These are phyloP conservation scores for Podosphaera xanthii DNA, from an alignment of 2,329 filamentous ascomycete species.

Conservation along the genomic window DNA sequence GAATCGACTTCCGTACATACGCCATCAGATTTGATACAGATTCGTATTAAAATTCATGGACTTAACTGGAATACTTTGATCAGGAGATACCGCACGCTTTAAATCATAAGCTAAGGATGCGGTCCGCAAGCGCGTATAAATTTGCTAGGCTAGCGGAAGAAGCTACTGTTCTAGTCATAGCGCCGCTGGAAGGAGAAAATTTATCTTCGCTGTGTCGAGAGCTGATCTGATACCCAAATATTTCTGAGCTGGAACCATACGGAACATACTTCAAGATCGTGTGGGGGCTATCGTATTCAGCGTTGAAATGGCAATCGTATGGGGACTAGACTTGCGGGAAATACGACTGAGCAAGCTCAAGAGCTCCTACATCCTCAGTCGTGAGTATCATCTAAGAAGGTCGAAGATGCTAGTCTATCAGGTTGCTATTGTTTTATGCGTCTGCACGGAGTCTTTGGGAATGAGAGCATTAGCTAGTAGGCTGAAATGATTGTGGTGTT, in stretches of 20 bases:
- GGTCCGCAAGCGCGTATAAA: too few species aligned
- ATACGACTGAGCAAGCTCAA: slow-evolving; percentile 36
- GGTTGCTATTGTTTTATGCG: slow-evolving; percentile 31
- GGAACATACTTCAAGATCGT: too few species aligned
- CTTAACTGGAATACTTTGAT: too few species aligned
- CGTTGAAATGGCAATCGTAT: slow-evolving; percentile 24
- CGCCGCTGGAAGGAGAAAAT: background rate
- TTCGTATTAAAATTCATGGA: too few species aligned
- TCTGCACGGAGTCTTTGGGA: slow-evolving; percentile 31
- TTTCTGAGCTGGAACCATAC: too few species aligned
- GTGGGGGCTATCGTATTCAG: too few species aligned
- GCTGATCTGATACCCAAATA: too few species aligned
- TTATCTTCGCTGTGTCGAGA: slow-evolving; percentile 2
- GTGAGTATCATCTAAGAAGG: slow-evolving; percentile 28
- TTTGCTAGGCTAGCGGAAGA: too few species aligned
- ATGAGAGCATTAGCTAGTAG: slow-evolving; percentile 30
- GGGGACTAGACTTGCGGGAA: slow-evolving; percentile 32
- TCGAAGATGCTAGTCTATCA: slow-evolving; percentile 38
- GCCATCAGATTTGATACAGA: too few species aligned
- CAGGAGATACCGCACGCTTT: too few species aligned
- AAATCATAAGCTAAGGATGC: too few species aligned
- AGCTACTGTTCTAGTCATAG: background rate
- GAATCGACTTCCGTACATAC: too few species aligned
- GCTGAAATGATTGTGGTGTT: slow-evolving; percentile 1
- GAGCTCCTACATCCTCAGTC: slow-evolving; percentile 33